A percentile compares a stretch with the other conserved stretches of the same genome.
These are phyloP conservation scores for Microcera coccophila DNA, from an alignment of 2,329 filamentous ascomycete genomes.

Conservation along the genomic window DNA sequence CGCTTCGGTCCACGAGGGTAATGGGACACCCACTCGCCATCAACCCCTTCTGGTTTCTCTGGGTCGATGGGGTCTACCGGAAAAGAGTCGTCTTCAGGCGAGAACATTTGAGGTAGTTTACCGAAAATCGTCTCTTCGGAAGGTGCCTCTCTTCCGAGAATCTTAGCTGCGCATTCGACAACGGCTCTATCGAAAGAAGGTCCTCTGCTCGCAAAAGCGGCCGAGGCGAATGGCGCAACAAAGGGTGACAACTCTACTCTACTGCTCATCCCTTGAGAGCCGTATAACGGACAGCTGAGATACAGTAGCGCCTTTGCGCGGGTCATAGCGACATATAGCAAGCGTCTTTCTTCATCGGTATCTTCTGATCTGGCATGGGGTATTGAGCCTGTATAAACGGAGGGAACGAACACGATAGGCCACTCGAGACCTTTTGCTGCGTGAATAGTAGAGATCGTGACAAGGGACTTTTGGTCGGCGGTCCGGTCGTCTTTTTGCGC, in stretches of 20 bases:
- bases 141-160: slow-evolving; percentile 63
- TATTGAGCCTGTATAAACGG: slow-evolving; percentile 84
- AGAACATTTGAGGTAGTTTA: slow-evolving; percentile 50
- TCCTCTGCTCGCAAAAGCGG: slow-evolving; percentile 55
- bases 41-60: slow-evolving; percentile 24
- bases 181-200: slow-evolving; percentile 63
- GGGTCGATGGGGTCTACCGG: slow-evolving; percentile 57
- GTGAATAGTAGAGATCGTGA: slow-evolving; percentile 95
- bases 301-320: slow-evolving; percentile 83
- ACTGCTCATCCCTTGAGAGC: slow-evolving; percentile 56
- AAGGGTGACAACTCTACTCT: slow-evolving; percentile 69
- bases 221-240: slow-evolving; percentile 48
- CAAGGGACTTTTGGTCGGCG: slow-evolving; percentile 54
- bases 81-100: slow-evolving; percentile 63
- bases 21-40: slow-evolving; percentile 15
- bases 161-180: slow-evolving; percentile 65
- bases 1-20: slow-evolving; percentile 27
- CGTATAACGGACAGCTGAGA: slow-evolving; percentile 72
- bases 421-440: slow-evolving; percentile 94
- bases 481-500: slow-evolving; percentile 61
- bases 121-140: slow-evolving; percentile 51
- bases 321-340: slow-evolving; percentile 97
- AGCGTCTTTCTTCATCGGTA: slow-evolving; percentile 76
- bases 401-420: slow-evolving; percentile 91
- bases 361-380: slow-evolving; percentile 86